Evolutionary conservation across 139 green algal genomes (phyloP).

Genomic region (Medakamo hakoo): DNA sequence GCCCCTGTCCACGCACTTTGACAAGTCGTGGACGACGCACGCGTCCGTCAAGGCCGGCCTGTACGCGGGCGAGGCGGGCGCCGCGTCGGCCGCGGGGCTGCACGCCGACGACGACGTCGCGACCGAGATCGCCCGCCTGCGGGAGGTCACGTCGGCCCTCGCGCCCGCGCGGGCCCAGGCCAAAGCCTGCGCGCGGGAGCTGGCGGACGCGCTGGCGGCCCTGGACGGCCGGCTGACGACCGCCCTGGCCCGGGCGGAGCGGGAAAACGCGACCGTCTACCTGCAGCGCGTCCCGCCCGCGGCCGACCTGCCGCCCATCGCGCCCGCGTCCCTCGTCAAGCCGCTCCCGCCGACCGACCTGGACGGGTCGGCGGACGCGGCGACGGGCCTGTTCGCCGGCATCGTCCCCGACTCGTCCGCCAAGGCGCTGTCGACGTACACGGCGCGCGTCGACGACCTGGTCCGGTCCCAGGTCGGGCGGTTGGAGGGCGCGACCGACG

Average conservation of each 20-base stretch:
- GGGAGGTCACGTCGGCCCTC: conserved; percentile 17
- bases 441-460: conserved; percentile 68
- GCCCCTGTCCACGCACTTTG: conserved; percentile 53
- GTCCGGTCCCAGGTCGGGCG: conserved; percentile 36
- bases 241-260: conserved; percentile 21
- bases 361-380: conserved; percentile 14
- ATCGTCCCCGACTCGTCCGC: conserved; percentile 61
- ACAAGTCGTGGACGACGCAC: conserved; percentile 49
- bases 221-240: conserved; percentile 19
- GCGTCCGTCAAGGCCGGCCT: conserved; percentile 27
- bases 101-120: conserved; percentile 18
- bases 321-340: conserved; percentile 44
- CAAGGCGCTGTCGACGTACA: conserved; percentile 65
- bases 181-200: conserved; percentile 19
- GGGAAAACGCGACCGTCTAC: conserved; percentile 42
- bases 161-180: conserved; percentile 14
- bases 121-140: conserved; percentile 26
- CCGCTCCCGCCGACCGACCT: conserved; percentile 14
- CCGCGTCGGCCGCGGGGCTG: conserved; percentile 26
- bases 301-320: conserved; percentile 32
- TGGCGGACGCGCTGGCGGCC: conserved; percentile 20
- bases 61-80: conserved; percentile 44
- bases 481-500: conserved; percentile 61
- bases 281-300: conserved; percentile 26
- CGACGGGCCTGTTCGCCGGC: conserved; percentile 37